phyloP scores from a whole-genome alignment of 2,329 filamentous ascomycete genomes.

The Aspergillus unguis region DNA sequence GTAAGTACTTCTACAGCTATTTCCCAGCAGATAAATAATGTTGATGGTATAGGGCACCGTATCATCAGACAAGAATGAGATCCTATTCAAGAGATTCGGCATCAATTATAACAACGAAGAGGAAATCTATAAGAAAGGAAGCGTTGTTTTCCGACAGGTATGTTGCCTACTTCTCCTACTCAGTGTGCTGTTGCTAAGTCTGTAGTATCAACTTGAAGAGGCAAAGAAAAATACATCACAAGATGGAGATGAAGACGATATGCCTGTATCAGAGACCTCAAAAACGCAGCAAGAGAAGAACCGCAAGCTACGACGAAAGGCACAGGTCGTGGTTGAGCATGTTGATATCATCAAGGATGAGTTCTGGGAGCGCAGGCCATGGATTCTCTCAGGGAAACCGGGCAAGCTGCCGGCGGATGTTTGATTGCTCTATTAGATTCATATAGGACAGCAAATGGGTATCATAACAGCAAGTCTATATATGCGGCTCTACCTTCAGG shows the following conservation, averaged over 20 bases:
- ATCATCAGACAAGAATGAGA: slow-evolving; percentile 89
- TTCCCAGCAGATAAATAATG: background rate
- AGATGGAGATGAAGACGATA: slow-evolving; percentile 14
- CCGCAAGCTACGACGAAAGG: slow-evolving; percentile 75
- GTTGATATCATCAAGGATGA: slow-evolving; percentile 92
- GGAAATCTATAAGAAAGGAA: slow-evolving; percentile 91
- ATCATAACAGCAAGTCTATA: slow-evolving; percentile 21
- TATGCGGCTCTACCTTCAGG: background rate
- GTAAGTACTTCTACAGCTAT: slow-evolving; percentile 42
- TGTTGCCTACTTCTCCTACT: background rate
- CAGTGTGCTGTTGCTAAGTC: slow-evolving; percentile 4
- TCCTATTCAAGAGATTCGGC: slow-evolving; percentile 79
- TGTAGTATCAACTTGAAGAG: slow-evolving; percentile 68
- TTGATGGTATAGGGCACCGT: slow-evolving; percentile 65
- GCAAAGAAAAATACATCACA: slow-evolving; percentile 40
- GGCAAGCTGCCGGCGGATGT: slow-evolving; percentile 61
- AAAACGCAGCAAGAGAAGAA: slow-evolving; percentile 82
- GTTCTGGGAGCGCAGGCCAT: slow-evolving; percentile 86
- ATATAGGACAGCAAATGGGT: slow-evolving; percentile 27
- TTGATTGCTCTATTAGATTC: slow-evolving; percentile 5
- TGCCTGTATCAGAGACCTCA: slow-evolving; percentile 47
- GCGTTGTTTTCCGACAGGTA: slow-evolving; percentile 80
- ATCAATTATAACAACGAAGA: slow-evolving; percentile 98
- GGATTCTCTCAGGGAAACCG: slow-evolving; percentile 73
- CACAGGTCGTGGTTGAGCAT: slow-evolving; percentile 76